These are phyloP conservation scores for Psilocybe sp. DNA, from an alignment of 768 basidiomycete species.

Conservation along the genomic window DNA sequence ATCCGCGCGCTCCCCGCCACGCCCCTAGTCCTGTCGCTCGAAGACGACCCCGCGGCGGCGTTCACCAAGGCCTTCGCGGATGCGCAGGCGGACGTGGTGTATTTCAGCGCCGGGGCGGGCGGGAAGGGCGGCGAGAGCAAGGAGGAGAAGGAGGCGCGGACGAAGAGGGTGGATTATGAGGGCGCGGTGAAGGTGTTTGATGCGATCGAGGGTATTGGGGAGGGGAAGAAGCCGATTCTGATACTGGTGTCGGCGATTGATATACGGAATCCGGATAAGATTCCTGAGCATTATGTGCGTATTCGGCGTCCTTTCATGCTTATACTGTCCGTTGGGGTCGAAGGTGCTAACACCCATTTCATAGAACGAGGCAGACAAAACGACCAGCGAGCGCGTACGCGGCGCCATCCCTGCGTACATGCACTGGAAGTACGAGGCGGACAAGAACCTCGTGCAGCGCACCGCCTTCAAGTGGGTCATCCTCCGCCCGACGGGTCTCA, in stretches of 20 bases:
- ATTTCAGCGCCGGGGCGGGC: constrained; percentile 51
- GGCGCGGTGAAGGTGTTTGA: constrained; percentile 71
- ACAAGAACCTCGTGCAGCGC: constrained; percentile 45
- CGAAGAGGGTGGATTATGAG: constrained; percentile 56
- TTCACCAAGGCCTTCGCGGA: constrained; percentile 44
- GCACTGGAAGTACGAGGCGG: constrained; percentile 50
- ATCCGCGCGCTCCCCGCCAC: constrained; percentile 39
- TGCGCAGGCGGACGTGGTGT: constrained; percentile 35
- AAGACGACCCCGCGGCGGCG: constrained; percentile 42
- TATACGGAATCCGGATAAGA: constrained; percentile 44
- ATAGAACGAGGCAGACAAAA: constrained; percentile 45
- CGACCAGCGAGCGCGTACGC: constrained; percentile 37
- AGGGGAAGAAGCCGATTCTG: constrained; percentile 44
- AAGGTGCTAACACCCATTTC: neutral
- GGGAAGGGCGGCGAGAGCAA: constrained; percentile 44
- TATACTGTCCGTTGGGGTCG: too few species aligned
- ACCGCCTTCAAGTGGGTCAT: constrained; percentile 65
- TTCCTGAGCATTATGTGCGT: constrained; percentile 52
- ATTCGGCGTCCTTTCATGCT: neutral
- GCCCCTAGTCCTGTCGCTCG: constrained; percentile 56
- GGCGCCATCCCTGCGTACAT: constrained; percentile 41
- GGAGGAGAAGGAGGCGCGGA: constrained; percentile 33
- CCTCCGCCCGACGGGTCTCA: constrained; percentile 59
- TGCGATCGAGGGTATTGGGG: constrained; percentile 34
- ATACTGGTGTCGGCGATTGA: constrained; percentile 62